Conservation (phyloP, 2,329 filamentous ascomycete species). For the Diaporthe ampelina region DNA sequence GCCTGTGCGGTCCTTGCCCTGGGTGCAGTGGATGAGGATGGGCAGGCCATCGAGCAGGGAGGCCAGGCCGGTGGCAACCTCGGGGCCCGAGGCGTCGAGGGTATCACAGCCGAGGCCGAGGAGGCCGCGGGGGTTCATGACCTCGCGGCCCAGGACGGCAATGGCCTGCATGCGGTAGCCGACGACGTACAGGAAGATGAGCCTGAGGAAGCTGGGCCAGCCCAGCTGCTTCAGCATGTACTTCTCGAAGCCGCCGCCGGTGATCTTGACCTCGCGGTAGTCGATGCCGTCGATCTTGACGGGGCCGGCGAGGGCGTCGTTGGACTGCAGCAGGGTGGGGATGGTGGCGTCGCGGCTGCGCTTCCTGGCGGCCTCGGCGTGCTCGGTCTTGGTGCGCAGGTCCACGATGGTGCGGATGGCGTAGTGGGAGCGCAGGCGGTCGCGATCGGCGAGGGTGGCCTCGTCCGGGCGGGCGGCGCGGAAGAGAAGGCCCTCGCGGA, state of each 20-base stretch:
- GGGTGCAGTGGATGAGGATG: conserved; percentile 84
- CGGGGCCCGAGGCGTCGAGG: conserved; percentile 74
- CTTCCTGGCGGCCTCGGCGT: conserved; percentile 76
- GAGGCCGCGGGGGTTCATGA: conserved; percentile 81
- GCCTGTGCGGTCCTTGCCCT: conserved; percentile 89
- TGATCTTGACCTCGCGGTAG: conserved; percentile 80
- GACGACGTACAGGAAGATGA: conserved; percentile 73
- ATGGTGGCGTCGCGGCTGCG: conserved; percentile 61
- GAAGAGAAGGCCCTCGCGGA: conserved; percentile 76
- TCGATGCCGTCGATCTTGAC: conserved; percentile 73
- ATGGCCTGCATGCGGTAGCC: conserved; percentile 80
- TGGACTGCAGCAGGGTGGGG: conserved; percentile 61
- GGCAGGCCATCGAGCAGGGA: conserved; percentile 63
- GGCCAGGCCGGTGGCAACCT: conserved; percentile 61
- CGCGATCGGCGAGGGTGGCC: conserved; percentile 75
- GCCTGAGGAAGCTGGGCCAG: conserved; percentile 74
- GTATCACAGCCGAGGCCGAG: conserved; percentile 78
- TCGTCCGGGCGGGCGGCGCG: conserved; percentile 81
- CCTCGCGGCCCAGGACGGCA: conserved; percentile 75
- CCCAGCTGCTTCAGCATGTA: conserved; percentile 77
- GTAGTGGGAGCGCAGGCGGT: conserved; percentile 69
- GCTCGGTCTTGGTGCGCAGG: conserved; percentile 84
- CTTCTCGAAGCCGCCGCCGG: conserved; percentile 78
- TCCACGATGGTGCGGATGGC: conserved; percentile 82
- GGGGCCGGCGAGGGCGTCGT: conserved; percentile 66